These are phyloP conservation scores for Kwoniella shivajii DNA, from an alignment of 1,284 basidiomycete genomes.

Conservation along the genomic window DNA sequence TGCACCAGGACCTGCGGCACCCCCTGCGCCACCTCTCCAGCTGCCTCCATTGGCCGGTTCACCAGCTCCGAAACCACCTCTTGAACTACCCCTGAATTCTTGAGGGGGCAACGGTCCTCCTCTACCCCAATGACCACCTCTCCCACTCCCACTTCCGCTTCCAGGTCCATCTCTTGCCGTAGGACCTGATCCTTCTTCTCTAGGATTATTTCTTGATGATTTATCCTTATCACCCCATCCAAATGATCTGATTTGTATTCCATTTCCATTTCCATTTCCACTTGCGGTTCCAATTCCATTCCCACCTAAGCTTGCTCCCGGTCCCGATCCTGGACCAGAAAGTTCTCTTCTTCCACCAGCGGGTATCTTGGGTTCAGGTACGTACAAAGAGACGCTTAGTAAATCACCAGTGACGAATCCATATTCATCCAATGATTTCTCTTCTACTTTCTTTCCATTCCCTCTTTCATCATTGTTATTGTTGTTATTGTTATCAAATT, in stretches of 20 bases:
- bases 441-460: conserved; percentile 29
- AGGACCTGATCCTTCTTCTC: neutral
- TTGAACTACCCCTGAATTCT: conserved; percentile 4
- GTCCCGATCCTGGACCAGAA: neutral
- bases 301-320: neutral
- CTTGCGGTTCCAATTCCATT: conserved; percentile 4
- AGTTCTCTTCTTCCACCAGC: no score
- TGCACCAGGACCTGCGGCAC: conserved; percentile 10
- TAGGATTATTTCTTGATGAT: neutral
- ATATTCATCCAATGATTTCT: conserved; percentile 46
- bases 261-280: neutral
- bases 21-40: conserved; percentile 22
- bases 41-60: conserved; percentile 16
- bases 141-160: neutral
- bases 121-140: conserved; percentile 22
- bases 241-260: conserved; percentile 11
- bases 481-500: neutral
- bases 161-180: neutral
- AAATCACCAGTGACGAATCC: conserved; percentile 49
- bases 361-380: conserved; percentile 40
- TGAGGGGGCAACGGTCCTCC: conserved; percentile 33
- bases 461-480: neutral
- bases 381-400: conserved; percentile 36
- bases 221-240: conserved; percentile 17
- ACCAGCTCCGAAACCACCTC: conserved; percentile 2